Conservation (phyloP, 768 basidiomycete genomes). For the Inosperma sp. region DNA sequence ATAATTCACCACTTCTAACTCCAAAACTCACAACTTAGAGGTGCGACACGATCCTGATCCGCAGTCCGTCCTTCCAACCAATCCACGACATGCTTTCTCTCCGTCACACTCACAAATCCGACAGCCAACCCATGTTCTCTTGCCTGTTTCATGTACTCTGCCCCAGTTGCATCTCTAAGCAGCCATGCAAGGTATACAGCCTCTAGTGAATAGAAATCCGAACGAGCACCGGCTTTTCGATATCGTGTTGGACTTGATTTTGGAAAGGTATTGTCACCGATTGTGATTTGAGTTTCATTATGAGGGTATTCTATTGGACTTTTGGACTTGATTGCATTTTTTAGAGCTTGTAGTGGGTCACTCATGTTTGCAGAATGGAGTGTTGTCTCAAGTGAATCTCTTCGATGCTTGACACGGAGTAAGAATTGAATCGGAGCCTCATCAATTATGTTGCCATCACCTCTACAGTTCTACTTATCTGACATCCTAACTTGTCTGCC, state of each 20-base stretch:
- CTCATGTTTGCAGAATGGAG: neutral
- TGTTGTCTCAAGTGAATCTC: too few relatives aligned
- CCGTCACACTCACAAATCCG: constrained; percentile 81
- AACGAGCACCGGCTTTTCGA: constrained; percentile 58
- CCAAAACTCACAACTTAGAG: constrained; percentile 38
- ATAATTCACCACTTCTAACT: neutral
- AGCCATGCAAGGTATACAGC: constrained; percentile 85
- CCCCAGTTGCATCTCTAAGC: constrained; percentile 63
- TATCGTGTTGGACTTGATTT: constrained; percentile 79
- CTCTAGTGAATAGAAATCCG: constrained; percentile 74
- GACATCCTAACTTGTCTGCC: constrained; percentile 27
- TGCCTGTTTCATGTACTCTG: constrained; percentile 87
- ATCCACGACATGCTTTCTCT: constrained; percentile 80
- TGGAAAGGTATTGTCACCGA: constrained; percentile 52
- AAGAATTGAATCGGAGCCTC: too few relatives aligned
- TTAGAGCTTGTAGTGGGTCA: constrained; percentile 56
- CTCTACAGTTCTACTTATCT: too few relatives aligned
- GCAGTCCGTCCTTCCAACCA: constrained; percentile 65
- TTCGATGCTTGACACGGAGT: too few relatives aligned
- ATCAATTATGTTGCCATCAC: too few relatives aligned
- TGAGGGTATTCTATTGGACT: constrained; percentile 46
- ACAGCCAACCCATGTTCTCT: constrained; percentile 67
- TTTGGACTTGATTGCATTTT: constrained; percentile 57
- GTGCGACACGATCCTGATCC: constrained; percentile 49
- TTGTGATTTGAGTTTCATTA: constrained; percentile 52